Evolutionary conservation across 192 early-diverging fungal genomes (phyloP).

Genomic region (Glomus cerebriforme): DNA sequence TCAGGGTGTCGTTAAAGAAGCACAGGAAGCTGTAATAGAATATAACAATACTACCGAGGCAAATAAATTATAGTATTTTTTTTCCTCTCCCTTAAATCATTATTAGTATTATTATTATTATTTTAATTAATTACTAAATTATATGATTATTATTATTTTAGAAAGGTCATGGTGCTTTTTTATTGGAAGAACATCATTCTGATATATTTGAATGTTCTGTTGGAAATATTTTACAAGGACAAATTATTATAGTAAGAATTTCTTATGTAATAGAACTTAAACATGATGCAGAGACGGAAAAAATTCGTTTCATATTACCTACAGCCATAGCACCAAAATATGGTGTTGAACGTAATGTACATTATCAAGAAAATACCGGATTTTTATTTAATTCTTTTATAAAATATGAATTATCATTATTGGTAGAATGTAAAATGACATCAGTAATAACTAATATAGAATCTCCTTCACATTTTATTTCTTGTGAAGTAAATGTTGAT

Average conservation of each 20-base stretch:
- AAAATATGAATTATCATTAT: slow-evolving; percentile 21
- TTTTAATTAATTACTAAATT: neutral
- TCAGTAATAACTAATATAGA: slow-evolving; percentile 34
- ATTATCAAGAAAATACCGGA: neutral
- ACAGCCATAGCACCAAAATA: slow-evolving; percentile 46
- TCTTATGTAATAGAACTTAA: slow-evolving; percentile 53
- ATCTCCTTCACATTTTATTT: slow-evolving; percentile 24
- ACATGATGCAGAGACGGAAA: slow-evolving; percentile 47
- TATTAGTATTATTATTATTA: too few relatives aligned
- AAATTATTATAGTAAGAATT: slow-evolving; percentile 42
- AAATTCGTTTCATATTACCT: slow-evolving; percentile 50
- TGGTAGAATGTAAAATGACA: slow-evolving; percentile 32
- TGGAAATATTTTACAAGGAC: slow-evolving; percentile 45
- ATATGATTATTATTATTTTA: neutral
- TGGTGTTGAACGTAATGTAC: neutral
- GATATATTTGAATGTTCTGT: slow-evolving; percentile 50
- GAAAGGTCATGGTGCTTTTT: slow-evolving; percentile 22
- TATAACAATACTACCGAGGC: slow-evolving; percentile 4
- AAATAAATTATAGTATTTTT: neutral
- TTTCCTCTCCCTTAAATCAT: neutral
- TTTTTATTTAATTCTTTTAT: neutral
- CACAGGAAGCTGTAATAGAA: neutral
- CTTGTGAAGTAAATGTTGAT: slow-evolving; percentile 1
- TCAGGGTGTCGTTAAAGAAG: slow-evolving; percentile 26
- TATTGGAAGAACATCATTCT: slow-evolving; percentile 23